Evolutionary conservation across 2,329 filamentous ascomycete genomes (phyloP), one percentile per base, ranked within the genome.

Genomic region (Nothophoma quercina): DNA sequence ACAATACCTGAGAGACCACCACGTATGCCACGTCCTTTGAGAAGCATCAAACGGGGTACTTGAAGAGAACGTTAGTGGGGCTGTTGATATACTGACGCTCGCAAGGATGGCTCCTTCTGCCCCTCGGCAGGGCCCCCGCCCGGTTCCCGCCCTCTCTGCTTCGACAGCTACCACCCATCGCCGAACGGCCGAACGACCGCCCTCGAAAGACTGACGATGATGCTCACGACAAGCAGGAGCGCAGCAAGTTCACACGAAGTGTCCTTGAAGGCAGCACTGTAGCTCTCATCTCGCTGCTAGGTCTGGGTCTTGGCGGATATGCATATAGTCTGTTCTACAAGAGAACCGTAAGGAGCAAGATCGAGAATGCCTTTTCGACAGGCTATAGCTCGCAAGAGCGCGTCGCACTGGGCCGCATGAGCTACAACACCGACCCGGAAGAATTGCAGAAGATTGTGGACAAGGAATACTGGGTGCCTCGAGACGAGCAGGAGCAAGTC

Each of bases 401-500:
- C 4, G 70, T 72, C 15, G 61, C 64, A 1, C 36, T 73, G 1
- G 67, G 68, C 19, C 63, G 64, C 21, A 60, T 72, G 41, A 63
- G 69, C 6, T 68, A 69, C 46, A 68, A 65, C 22, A 63, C 63
- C 1, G 51, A 67, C 15, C 60, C 65, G 10, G 61, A 66, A 9
- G 59, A 59, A 40, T 54, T 67, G n/a, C 56, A 65, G 33, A 63
- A 69, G 47, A 63, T 71, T 19, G 53, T 70, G n/a, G 78, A 63
- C 7, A 75, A 77, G 25, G 82, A 88, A 60, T 86, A 89, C 68
- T 97, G 93, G 93, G 85, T 98, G 40, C 76, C 85, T 51, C 85
- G 93, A 15, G 84, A 88, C 7, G 93, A 98, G 77, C 95, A 99
- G 72, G 70, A 77, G 3, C 84, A 82, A 45, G 86, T 98, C 52